Conservation (phyloP, 2,329 filamentous ascomycete species). For the Fusarium solani-melongenae region DNA sequence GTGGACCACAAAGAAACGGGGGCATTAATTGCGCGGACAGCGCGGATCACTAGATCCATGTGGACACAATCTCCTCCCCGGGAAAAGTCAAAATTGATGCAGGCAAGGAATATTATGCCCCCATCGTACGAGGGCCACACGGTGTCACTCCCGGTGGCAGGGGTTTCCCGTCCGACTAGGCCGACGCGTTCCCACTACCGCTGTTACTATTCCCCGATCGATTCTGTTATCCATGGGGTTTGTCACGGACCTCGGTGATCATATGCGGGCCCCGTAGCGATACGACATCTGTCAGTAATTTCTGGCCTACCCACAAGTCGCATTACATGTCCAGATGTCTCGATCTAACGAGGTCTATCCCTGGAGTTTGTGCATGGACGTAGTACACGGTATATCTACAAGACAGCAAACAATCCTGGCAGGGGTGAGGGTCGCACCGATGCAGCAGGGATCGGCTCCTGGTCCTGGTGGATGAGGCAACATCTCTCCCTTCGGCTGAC, state of each 20-base stretch:
- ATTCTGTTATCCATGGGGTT: not conserved
- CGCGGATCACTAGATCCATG: not conserved
- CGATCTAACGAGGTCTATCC: not conserved
- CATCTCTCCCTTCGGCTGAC: not conserved
- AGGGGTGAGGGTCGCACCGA: not conserved
- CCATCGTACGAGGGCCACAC: not conserved
- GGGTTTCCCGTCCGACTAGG: not conserved
- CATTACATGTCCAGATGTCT: not conserved
- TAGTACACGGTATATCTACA: slow-evolving; percentile 3
- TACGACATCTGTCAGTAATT: not conserved
- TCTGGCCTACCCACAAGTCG: not conserved
- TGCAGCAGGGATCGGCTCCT: not conserved
- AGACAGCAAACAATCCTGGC: not conserved
- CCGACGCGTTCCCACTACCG: not conserved
- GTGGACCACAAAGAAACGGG: not conserved
- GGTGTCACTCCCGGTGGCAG: not conserved
- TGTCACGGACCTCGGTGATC: not conserved
- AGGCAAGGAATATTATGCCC: not conserved
- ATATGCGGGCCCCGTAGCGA: not conserved
- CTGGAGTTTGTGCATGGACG: not conserved
- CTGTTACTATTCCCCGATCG: not conserved
- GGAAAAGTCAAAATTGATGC: slow-evolving; percentile 2
- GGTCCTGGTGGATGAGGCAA: not conserved
- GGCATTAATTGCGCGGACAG: not conserved
- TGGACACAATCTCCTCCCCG: not conserved